A percentile compares a stretch with the other conserved stretches of the same genome.
These are phyloP conservation scores for Plasmodium adleri DNA, from an alignment of 169 alveolate species.

Conservation along the genomic window DNA sequence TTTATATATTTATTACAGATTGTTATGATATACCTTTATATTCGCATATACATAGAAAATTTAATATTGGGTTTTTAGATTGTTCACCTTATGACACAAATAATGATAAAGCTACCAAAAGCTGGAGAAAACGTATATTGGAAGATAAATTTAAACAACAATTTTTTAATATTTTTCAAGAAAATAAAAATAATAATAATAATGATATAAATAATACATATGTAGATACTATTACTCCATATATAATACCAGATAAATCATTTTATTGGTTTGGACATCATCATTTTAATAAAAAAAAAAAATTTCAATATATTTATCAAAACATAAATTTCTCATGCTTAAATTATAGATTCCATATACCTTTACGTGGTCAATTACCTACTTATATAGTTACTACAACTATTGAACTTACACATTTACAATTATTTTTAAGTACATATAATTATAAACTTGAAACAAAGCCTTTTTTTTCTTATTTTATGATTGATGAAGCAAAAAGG, in stretches of 20 bases:
- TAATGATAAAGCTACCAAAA: slow-evolving; percentile 6
- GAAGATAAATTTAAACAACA: slow-evolving; percentile 26
- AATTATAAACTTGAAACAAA: slow-evolving; percentile 39
- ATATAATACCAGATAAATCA: slow-evolving; percentile 50
- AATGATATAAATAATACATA: neutral
- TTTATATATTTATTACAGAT: slow-evolving; percentile 71
- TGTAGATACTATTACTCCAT: slow-evolving; percentile 16
- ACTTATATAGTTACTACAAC: slow-evolving; percentile 49
- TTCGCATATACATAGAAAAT: slow-evolving; percentile 74
- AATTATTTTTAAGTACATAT: slow-evolving; percentile 14
- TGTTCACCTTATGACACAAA: slow-evolving; percentile 75
- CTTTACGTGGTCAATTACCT: slow-evolving; percentile 50
- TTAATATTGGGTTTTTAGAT: slow-evolving; percentile 76
- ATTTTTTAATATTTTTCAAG: slow-evolving; percentile 45
- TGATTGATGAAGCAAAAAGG: neutral
- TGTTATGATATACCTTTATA: slow-evolving; percentile 79
- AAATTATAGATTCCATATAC: slow-evolving; percentile 31
- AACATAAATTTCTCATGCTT: slow-evolving; percentile 51
- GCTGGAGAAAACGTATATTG: slow-evolving; percentile 55
- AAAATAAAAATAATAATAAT: neutral
- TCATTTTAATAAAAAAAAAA: slow-evolving; percentile 15
- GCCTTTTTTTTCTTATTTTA: slow-evolving; percentile 39
- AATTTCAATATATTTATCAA: slow-evolving; percentile 26
- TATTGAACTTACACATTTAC: neutral
- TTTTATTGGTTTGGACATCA: slow-evolving; percentile 63